phyloP scores from a whole-genome alignment of 306 rosid genomes.

The Trifolium pratense region DNA sequence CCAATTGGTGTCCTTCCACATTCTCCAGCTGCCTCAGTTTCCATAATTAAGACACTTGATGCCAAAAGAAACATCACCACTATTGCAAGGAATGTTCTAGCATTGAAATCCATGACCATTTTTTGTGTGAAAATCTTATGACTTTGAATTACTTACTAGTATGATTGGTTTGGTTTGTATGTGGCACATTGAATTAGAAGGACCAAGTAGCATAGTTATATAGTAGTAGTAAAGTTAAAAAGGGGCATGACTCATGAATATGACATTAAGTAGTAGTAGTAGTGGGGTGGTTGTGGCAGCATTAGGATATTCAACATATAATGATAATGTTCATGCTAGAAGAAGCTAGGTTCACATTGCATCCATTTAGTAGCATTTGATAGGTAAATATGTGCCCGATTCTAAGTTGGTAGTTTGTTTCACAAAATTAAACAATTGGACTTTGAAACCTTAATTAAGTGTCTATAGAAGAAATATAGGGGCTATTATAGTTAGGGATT shows the following conservation, averaged over 20 bases:
- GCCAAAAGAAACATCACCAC: conserved; percentile 36
- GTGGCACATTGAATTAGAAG: conserved; percentile 32
- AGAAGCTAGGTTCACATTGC: neutral
- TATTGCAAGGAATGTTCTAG: conserved; percentile 24
- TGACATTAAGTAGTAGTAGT: conserved; percentile 15
- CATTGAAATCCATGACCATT: conserved; percentile 24
- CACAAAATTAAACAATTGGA: no score
- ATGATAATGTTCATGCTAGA: conserved; percentile 35
- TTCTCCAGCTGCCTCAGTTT: conserved; percentile 69
- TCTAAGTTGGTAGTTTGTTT: no score
- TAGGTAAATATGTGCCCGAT: no score
- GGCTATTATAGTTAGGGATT: no score
- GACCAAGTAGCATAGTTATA: conserved; percentile 35
- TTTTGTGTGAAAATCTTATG: neutral
- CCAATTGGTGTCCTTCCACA: conserved; percentile 82
- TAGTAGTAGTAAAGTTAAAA: conserved; percentile 35
- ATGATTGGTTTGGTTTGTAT: neutral
- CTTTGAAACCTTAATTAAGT: no score
- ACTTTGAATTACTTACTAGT: neutral
- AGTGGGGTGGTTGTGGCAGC: conserved; percentile 62
- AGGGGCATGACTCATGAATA: neutral
- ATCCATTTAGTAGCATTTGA: neutral
- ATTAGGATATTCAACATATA: conserved; percentile 42
- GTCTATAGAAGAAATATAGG: no score
- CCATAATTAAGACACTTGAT: conserved; percentile 35